Conservation (phyloP, 139 green algal genomes). For the Ettlia oleoabundans region DNA sequence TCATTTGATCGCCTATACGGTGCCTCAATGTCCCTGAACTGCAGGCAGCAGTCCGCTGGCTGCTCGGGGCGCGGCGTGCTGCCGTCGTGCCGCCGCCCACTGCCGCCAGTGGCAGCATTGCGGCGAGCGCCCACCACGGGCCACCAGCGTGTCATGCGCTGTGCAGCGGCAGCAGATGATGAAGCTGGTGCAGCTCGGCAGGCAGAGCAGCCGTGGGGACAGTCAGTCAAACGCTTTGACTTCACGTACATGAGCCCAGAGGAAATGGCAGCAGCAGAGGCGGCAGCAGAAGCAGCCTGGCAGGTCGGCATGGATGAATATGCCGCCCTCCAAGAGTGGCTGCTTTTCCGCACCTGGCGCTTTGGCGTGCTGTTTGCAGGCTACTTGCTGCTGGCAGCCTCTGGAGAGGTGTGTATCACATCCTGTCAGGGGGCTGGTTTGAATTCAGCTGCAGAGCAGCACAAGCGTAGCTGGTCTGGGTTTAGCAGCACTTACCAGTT, state of each 20-base stretch:
- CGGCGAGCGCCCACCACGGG: background rate
- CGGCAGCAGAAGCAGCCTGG: constrained; percentile 8
- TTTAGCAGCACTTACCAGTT: too few species aligned
- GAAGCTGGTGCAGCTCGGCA: background rate
- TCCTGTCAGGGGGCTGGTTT: too few species aligned
- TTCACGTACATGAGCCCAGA: constrained; percentile 22
- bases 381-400: constrained; percentile 68
- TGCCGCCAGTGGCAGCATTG: background rate
- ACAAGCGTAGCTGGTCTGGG: too few species aligned
- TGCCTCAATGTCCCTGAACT: too few species aligned
- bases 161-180: background rate
- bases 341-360: constrained; percentile 67
- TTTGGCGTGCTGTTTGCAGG: constrained; percentile 59
- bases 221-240: constrained; percentile 7
- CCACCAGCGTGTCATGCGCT: background rate
- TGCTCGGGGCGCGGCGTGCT: background rate
- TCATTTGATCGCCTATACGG: too few species aligned
- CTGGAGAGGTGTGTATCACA: constrained; percentile 53
- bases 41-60: constrained; percentile 11
- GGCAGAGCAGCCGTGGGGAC: background rate
- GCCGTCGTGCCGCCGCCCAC: background rate
- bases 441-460: too few species aligned
- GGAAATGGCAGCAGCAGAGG: constrained; percentile 8
- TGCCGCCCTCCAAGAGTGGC: constrained; percentile 56
- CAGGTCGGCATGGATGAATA: constrained; percentile 59